Conservation (phyloP, 2,329 filamentous ascomycete genomes). For the Talaromyces pinophilus region DNA sequence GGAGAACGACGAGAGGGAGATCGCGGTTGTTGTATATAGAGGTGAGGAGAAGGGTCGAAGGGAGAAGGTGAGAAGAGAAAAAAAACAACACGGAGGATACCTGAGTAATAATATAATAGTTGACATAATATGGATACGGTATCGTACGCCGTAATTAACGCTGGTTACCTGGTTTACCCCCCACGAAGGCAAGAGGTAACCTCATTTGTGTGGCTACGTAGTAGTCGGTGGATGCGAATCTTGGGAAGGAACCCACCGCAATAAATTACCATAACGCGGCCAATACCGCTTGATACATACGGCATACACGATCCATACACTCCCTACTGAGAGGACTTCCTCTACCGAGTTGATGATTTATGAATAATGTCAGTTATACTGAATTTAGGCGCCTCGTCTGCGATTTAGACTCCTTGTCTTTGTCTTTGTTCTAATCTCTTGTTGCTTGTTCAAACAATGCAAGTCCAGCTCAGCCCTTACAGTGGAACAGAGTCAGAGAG, state of each 20-base stretch:
- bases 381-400: background rate
- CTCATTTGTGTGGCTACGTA: conserved; percentile 16
- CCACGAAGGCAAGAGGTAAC: conserved; percentile 15
- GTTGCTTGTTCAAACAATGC: background rate
- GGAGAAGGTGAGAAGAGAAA: conserved; percentile 24
- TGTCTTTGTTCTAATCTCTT: background rate
- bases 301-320: background rate
- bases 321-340: background rate
- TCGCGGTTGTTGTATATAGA: background rate
- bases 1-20: background rate
- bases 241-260: conserved; percentile 19
- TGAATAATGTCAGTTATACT: background rate
- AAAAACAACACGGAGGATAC: conserved; percentile 21
- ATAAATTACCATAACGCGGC: conserved; percentile 7
- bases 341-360: background rate
- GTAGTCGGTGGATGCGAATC: background rate
- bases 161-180: conserved; percentile 12
- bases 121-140: background rate
- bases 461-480: background rate
- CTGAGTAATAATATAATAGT: conserved; percentile 6
- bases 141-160: conserved; percentile 1
- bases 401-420: background rate
- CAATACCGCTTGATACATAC: conserved; percentile 3
- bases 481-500: background rate
- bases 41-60: conserved; percentile 16